Percentiles rank a stretch among this genome's conserved stretches.
Conservation (phyloP, 1,284 basidiomycete species). For the Ustilago curta region DNA sequence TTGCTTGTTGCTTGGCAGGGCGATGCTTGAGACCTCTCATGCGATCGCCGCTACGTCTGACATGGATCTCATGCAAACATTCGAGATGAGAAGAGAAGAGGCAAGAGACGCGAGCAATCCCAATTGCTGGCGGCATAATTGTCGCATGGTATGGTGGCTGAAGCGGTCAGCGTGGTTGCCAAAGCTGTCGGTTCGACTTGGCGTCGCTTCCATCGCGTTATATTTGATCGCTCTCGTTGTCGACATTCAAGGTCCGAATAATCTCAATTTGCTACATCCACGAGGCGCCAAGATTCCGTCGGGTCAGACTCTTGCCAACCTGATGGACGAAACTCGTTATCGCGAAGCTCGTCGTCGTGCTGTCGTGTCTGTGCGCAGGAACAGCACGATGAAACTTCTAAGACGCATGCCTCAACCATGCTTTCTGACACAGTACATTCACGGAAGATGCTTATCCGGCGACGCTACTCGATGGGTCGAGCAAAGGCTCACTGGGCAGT, state of each 20-base stretch:
- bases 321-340: conserved; percentile 2
- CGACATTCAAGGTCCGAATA: conserved; percentile 11
- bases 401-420: conserved; percentile 5
- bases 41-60: no score
- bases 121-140: neutral
- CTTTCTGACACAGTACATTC: neutral
- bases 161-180: neutral
- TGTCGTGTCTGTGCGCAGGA: conserved; percentile 2
- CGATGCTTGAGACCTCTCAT: neutral
- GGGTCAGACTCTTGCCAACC: neutral
- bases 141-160: neutral
- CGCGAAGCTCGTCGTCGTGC: neutral
- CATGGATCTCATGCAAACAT: no score
- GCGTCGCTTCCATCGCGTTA: conserved; percentile 16
- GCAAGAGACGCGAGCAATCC: neutral
- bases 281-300: conserved; percentile 1
- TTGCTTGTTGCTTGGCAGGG: neutral
- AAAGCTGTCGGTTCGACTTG: neutral
- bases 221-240: conserved; percentile 1
- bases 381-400: neutral
- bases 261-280: neutral
- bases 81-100: no score
- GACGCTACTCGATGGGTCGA: neutral
- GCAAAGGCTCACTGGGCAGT: neutral
- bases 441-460: neutral